These are phyloP conservation scores for Penicillium expansum DNA, from an alignment of 2,329 filamentous ascomycete genomes.

Conservation along the genomic window DNA sequence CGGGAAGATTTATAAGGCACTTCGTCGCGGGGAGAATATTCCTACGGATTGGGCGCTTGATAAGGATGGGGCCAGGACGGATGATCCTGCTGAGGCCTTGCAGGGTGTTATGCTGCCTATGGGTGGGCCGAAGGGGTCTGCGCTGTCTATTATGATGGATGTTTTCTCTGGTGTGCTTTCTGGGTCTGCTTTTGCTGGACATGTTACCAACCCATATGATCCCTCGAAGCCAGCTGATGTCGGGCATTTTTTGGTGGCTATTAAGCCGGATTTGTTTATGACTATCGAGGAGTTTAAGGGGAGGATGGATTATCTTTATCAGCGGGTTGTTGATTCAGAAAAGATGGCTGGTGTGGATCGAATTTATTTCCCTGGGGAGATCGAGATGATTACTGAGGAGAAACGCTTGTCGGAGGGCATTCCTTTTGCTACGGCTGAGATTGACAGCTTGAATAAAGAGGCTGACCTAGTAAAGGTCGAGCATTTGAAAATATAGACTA, in stretches of 20 bases:
- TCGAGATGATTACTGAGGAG: conserved; percentile 52
- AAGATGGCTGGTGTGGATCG: conserved; percentile 54
- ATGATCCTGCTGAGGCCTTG: conserved; percentile 68
- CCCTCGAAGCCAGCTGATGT: conserved; percentile 66
- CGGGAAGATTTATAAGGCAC: conserved; percentile 48
- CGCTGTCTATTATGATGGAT: conserved; percentile 80
- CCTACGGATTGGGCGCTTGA: conserved; percentile 69
- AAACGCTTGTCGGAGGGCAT: conserved; percentile 30
- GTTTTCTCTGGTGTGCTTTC: conserved; percentile 77
- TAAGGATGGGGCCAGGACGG: conserved; percentile 63
- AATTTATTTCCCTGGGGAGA: conserved; percentile 59
- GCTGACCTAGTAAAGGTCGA: conserved; percentile 19
- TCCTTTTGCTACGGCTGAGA: conserved; percentile 21
- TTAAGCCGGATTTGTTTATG: conserved; percentile 75
- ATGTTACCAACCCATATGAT: conserved; percentile 75
- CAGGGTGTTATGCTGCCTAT: conserved; percentile 81
- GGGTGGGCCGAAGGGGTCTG: conserved; percentile 80
- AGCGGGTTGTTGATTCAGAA: conserved; percentile 52
- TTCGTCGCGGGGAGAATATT: conserved; percentile 43
- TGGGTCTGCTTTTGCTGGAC: conserved; percentile 73
- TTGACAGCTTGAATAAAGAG: conserved; percentile 22
- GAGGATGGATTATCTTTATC: conserved; percentile 58
- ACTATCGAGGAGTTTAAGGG: conserved; percentile 64
- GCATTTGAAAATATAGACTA: conserved; percentile 13
- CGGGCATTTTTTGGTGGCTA: conserved; percentile 68